Base-by-base conservation (phyloP, 179 eudicot species). In the Actinidia chinensis region DNA sequence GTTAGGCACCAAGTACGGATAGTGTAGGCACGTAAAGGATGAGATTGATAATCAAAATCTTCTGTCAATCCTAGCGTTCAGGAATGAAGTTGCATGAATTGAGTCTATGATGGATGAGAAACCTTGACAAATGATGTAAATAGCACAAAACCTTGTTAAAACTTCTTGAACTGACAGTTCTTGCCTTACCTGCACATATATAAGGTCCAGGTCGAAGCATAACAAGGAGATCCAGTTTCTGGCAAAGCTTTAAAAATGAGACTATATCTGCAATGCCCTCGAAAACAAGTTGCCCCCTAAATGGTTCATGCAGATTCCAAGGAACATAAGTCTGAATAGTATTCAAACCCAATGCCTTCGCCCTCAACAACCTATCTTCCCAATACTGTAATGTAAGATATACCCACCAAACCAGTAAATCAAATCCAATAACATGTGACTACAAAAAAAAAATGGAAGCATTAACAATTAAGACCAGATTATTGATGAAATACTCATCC, bases 121-220 rank as follows among this genome's bases (percentile, higher is more conserved):
- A 76, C 48, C 58, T 48, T 63, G 60, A 74, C 54, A 74, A 74
- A 59, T 48, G 8, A 17, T 64, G 44, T 6, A 65, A 76, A 33
- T 50, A 64, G 15, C 60, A 63, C 44, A 65, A 47, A 76, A 67
- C 44, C 61, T 10, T 17, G 8, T 66, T 23, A 20, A 61, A 72
- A 46, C 52, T 63, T 47, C 15, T 43, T 52, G 8, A 65, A 52
- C 66, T 50, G 67, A 52, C 4, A 69, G 20, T 63, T 51, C 40
- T 28, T 44, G 52, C 65, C 82, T 77, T 58, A 93, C 98, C 98
- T 85, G 78, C 97, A 87, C 98, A 95, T 65, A 93, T 93, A 82
- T 95, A 95, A 47, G 98, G 98, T 83, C 98, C 98, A 82, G 95
- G 79, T 78, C 98, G 94, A 82, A 95, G 96, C 98, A 95, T 90